These are phyloP conservation scores for Abrus pulchellus DNA, from an alignment of 306 rosid species.

Conservation along the genomic window DNA sequence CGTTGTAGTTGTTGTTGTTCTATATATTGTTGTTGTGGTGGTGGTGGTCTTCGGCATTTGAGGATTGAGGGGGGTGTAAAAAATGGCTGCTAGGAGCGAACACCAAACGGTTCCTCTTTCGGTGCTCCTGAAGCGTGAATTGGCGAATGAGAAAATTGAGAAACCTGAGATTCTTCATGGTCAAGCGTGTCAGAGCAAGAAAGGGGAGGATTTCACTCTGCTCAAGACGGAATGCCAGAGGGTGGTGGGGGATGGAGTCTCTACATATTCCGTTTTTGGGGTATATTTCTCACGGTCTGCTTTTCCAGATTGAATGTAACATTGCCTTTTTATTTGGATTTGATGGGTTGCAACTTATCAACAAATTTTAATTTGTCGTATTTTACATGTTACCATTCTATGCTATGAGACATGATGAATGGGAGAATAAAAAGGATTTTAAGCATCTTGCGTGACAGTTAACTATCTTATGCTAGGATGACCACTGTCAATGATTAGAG, in stretches of 20 bases:
- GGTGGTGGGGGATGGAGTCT: slow-evolving; percentile 90
- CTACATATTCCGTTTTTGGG: slow-evolving; percentile 91
- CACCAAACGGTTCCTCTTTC: slow-evolving; percentile 93
- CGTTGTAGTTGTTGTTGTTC: background rate
- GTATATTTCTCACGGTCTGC: slow-evolving; percentile 53
- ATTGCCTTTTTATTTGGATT: background rate
- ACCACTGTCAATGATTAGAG: slow-evolving; percentile 24
- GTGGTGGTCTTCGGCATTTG: slow-evolving; percentile 27
- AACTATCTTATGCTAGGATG: slow-evolving; percentile 35
- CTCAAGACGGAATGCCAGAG: slow-evolving; percentile 90
- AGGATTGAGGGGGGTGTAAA: slow-evolving; percentile 21
- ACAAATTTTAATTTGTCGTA: slow-evolving; percentile 5
- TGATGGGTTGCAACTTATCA: slow-evolving; percentile 26
- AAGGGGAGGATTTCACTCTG: slow-evolving; percentile 92
- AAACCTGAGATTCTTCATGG: slow-evolving; percentile 86
- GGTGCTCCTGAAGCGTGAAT: slow-evolving; percentile 91
- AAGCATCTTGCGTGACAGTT: background rate
- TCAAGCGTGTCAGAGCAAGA: slow-evolving; percentile 92
- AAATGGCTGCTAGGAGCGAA: slow-evolving; percentile 80
- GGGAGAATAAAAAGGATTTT: background rate
- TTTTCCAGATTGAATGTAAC: background rate
- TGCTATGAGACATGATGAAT: slow-evolving; percentile 15
- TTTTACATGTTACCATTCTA: background rate
- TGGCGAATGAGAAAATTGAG: slow-evolving; percentile 89
- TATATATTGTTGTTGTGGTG: background rate